phyloP scores from a whole-genome alignment of 1,284 basidiomycete species.

The Pisolithus thermaeus region DNA sequence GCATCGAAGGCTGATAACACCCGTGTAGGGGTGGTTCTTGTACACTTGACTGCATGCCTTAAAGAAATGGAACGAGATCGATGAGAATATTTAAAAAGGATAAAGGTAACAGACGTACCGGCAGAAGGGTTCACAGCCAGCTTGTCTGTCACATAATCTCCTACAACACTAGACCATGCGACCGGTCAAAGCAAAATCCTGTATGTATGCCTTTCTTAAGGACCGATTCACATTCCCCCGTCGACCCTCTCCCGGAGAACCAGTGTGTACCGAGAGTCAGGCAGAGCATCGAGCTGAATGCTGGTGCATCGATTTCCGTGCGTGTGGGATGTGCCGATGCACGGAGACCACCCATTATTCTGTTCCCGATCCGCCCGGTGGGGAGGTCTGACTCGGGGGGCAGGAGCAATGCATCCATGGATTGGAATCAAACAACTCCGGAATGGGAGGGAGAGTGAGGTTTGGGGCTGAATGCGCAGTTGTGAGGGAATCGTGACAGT shows the following conservation, averaged over 20 bases:
- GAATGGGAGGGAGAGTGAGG: conserved; percentile 40
- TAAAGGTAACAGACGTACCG: conserved; percentile 23
- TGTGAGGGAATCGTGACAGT: neutral
- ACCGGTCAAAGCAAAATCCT: conserved; percentile 47
- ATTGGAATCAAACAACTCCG: conserved; percentile 47
- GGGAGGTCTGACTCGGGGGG: neutral
- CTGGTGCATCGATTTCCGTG: conserved; percentile 43
- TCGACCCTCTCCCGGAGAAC: conserved; percentile 26
- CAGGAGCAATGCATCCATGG: conserved; percentile 47
- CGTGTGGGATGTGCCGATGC: conserved; percentile 34
- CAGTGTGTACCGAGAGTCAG: conserved; percentile 49
- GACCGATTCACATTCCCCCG: conserved; percentile 24
- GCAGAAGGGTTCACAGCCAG: conserved; percentile 51
- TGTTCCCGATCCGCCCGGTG: conserved; percentile 28
- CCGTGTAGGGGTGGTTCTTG: conserved; percentile 58
- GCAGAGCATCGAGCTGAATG: conserved; percentile 43
- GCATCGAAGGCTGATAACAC: conserved; percentile 47
- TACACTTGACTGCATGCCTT: conserved; percentile 59
- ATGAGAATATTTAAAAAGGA: neutral
- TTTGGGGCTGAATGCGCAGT: conserved; percentile 21
- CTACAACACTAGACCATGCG: conserved; percentile 56
- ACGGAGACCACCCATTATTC: conserved; percentile 52
- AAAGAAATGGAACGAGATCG: conserved; percentile 3
- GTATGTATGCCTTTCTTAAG: conserved; percentile 45
- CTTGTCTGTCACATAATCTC: conserved; percentile 59